These are phyloP conservation scores for Neonectria faginata DNA, from an alignment of 2,329 filamentous ascomycete genomes.

Conservation along the genomic window DNA sequence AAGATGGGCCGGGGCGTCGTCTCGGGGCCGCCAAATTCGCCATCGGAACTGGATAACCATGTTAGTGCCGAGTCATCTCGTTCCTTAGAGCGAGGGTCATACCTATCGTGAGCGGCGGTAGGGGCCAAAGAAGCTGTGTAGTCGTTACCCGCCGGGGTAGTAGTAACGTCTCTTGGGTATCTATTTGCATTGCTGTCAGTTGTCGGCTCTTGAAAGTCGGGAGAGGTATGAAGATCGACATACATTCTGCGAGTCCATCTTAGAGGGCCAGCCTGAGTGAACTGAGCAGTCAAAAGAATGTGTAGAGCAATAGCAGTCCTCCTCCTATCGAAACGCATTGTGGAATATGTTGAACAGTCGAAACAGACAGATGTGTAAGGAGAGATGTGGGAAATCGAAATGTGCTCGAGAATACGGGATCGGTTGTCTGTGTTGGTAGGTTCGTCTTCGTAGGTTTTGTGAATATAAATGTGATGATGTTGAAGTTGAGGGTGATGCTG, in stretches of 20 bases:
- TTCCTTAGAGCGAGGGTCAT: conserved; percentile 14
- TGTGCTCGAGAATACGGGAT: conserved; percentile 20
- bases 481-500: conserved; percentile 6
- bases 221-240: conserved; percentile 20
- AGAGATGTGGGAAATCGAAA: conserved; percentile 23
- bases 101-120: conserved; percentile 37
- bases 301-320: conserved; percentile 40
- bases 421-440: conserved; percentile 15
- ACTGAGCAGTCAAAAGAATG: conserved; percentile 46
- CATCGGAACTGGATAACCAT: conserved; percentile 25
- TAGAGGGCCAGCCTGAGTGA: conserved; percentile 52
- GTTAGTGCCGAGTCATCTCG: conserved; percentile 25
- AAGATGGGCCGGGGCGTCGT: conserved; percentile 44
- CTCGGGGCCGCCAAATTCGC: conserved; percentile 21
- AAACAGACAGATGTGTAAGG: conserved; percentile 4
- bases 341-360: conserved; percentile 20
- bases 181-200: conserved; percentile 34
- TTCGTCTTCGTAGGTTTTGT: conserved; percentile 5
- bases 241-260: conserved; percentile 50
- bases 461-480: conserved; percentile 6
- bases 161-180: conserved; percentile 36
- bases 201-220: conserved; percentile 10
- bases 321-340: conserved; percentile 39
- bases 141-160: conserved; percentile 31
- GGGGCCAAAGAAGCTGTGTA: conserved; percentile 31